Evolutionary conservation across 495 filamentous ascomycete genomes (phyloP).

Genomic region (Penicillium argentinense): DNA sequence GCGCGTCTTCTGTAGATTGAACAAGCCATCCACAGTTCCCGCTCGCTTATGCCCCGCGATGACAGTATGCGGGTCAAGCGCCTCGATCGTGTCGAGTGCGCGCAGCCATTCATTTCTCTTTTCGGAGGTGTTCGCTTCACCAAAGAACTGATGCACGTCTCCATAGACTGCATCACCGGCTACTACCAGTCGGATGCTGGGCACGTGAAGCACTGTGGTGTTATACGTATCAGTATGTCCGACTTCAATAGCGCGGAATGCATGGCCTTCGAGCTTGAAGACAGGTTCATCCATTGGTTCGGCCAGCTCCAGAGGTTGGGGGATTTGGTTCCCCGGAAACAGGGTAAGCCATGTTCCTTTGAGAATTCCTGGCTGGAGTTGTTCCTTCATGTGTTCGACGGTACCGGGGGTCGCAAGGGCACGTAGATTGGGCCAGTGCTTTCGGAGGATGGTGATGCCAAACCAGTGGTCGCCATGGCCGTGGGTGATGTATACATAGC

Average conservation of each 20-base stretch:
- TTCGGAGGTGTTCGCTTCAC: constrained; percentile 1
- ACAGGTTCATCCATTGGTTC: background rate
- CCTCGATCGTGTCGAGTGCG: constrained; percentile 1
- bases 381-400: constrained; percentile 34
- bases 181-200: constrained; percentile 28
- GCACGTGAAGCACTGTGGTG: constrained; percentile 29
- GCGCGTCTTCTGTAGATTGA: background rate
- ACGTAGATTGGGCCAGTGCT: constrained; percentile 27
- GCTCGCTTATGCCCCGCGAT: constrained; percentile 3
- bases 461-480: constrained; percentile 51
- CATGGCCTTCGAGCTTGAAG: background rate
- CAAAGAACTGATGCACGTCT: constrained; percentile 32
- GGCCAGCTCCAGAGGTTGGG: background rate
- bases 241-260: background rate
- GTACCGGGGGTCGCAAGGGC: constrained; percentile 27
- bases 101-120: background rate
- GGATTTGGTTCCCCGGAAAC: background rate
- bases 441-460: constrained; percentile 23
- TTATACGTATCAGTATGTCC: constrained; percentile 26
- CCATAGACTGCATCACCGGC: constrained; percentile 39
- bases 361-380: constrained; percentile 5
- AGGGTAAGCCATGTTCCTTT: background rate
- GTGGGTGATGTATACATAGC: constrained; percentile 44
- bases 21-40: background rate
- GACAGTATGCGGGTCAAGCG: background rate